Evolutionary conservation across 208 protist species (phyloP), one percentile per base, ranked within the genome.

Genomic region (Trypanosoma cruzi): DNA sequence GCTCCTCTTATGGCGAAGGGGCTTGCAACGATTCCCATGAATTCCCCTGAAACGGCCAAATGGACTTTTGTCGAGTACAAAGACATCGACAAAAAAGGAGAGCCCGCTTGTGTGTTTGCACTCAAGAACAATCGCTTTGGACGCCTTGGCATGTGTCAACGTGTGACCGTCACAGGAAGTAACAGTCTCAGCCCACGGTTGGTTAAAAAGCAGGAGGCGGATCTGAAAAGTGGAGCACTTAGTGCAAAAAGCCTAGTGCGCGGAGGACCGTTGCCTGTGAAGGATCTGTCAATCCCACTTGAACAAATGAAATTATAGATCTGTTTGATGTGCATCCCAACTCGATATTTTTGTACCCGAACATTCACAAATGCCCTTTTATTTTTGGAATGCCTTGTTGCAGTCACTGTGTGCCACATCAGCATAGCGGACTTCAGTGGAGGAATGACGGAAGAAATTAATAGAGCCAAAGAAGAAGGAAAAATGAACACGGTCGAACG

Each of bases 61-160:
- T 93, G 88, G 88, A 90, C 85, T 16, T 88, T 93, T 44, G 81
- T 93, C 31, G 88, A 93, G 72, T 93, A 93, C 71, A 65, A 65
- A n/a, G 73, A 87, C 20, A 64, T 64, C 5, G 69, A 82, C 48
- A 60, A 50, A 36, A 63, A 26, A 13, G 62, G 69, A 18, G 37
- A 13, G 8, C 71, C 80, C 22, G 65, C 69, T 29, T 93, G 88
- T 67, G 67, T 93, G 10, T 71, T 77, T 13, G 88, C 88, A 20
- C 66, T 93, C n/a, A 81, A 77, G 56, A 93, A 93, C 63, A 60
- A 76, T 2, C 79, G 82, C 34, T 93, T 90, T 52, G 82, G 78
- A 2, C 54, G 75, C 42, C 75, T 85, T 14, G 87, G 87, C 20
- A 93, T 93, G 84, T 89, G 81, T 31, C 87, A 93, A 76, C 72